A percentile compares a stretch with the other conserved stretches of the same genome.
Conservation (phyloP, 176 grass and related monocot genomes). For the Musa troglodytarum region DNA sequence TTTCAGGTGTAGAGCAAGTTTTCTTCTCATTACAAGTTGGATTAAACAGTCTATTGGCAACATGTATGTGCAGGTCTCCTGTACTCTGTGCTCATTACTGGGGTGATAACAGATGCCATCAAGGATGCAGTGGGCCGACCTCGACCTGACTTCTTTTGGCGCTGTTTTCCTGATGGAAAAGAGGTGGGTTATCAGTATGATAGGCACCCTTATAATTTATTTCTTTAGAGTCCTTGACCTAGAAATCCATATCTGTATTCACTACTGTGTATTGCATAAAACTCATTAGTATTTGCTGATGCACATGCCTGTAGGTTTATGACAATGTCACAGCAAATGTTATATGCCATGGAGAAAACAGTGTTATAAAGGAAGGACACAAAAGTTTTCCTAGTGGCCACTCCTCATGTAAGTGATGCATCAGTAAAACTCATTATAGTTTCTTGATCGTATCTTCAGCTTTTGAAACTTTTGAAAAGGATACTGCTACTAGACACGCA, state of each 20-base stretch:
- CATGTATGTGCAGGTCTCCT: constrained; percentile 45
- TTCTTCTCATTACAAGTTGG: neutral
- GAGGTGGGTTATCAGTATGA: constrained; percentile 33
- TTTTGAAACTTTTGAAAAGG: neutral
- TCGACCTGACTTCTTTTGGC: constrained; percentile 93
- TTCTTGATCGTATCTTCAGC: neutral
- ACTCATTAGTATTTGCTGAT: constrained; percentile 5
- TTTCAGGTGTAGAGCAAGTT: neutral
- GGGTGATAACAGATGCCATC: constrained; percentile 84
- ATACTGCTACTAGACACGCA: too few relatives aligned
- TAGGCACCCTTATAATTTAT: constrained; percentile 9
- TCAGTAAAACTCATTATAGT: neutral
- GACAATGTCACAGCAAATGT: constrained; percentile 70
- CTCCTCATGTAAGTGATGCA: constrained; percentile 47
- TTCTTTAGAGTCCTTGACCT: neutral
- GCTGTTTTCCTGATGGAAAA: constrained; percentile 93
- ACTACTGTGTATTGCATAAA: neutral
- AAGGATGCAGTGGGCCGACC: constrained; percentile 87
- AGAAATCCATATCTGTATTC: neutral
- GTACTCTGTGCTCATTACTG: constrained; percentile 92
- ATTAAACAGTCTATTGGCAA: neutral
- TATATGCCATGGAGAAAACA: constrained; percentile 72
- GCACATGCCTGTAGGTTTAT: constrained; percentile 36
- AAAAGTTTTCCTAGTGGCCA: constrained; percentile 96
- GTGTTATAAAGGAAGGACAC: constrained; percentile 93